Base-by-base conservation (phyloP, 2,329 filamentous ascomycete genomes). In the Aureobasidium sp. region DNA sequence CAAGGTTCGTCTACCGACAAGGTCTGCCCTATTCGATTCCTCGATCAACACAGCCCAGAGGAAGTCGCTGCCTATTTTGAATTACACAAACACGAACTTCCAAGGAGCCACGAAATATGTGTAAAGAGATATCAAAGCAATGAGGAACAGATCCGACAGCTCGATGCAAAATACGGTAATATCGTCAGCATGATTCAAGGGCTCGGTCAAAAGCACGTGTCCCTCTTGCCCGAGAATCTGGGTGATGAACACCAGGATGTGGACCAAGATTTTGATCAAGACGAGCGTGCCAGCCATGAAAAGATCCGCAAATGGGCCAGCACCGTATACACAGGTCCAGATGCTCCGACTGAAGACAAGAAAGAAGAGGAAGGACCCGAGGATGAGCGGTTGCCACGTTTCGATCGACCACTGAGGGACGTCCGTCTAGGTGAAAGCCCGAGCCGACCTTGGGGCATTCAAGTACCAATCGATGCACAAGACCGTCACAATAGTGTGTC, bases 111-210 rank as follows among this genome's bases (percentile, higher is more conserved):
- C 75, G 91, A 95, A 72, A 84, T 97, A 48, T 97, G 93, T 74
- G 86, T 97, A 64, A 87, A 89, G 70, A 85, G 92, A 62, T 96
- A 96, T 72, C 90, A 96, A 75, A 88, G 85, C 74, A 93, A 92
- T 70, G 88, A 93, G 68, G 84, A 89, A 66, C 89, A 92, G 70
- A 89, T 96, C 70, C 86, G 86, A 67, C 90, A 95, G 75, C 81
- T 97, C 61, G 93, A 97, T 73, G 90, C 90, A 65, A 97, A 97
- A 74, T 97, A 97, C 72, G 91, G 91, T 66, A 93, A 88, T 72
- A 79, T 97, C 47, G 91, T 90, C 68, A 95, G 85, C 76, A 97
- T 97, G 93, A 95, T 97, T 64, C 88, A 94, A 73, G 91, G 91
- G 9, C 79, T 97, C 42, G 90, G 91, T 53, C 84, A 87, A 66